Conservation (phyloP, 768 basidiomycete species). For the Serendipita vermifera region DNA sequence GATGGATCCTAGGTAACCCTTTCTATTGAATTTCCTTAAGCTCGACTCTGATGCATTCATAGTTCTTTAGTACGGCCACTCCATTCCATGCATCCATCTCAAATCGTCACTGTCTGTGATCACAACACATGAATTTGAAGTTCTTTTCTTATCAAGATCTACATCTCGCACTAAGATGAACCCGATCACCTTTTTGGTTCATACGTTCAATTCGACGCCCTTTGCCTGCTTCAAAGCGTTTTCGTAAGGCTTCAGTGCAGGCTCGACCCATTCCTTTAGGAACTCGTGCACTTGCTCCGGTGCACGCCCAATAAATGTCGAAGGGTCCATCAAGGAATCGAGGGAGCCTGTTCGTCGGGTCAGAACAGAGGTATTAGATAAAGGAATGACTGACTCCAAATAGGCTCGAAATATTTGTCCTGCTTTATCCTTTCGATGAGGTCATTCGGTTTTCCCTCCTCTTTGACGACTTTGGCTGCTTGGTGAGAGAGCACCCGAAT, state of each 20-base stretch:
- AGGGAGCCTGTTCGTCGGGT: slow-evolving; percentile 27
- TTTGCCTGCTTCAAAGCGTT: slow-evolving; percentile 25
- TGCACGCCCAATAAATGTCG: slow-evolving; percentile 84
- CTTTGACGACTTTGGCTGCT: slow-evolving; percentile 87
- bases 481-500: slow-evolving; percentile 89
- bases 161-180: background rate
- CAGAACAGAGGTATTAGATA: background rate
- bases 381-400: slow-evolving; percentile 41
- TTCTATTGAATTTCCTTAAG: too few relatives aligned
- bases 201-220: slow-evolving; percentile 28
- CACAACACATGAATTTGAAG: too few relatives aligned
- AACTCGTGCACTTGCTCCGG: slow-evolving; percentile 91
- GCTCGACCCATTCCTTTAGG: slow-evolving; percentile 72
- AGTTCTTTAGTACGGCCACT: background rate
- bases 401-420: slow-evolving; percentile 81
- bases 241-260: slow-evolving; percentile 45
- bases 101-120: too few relatives aligned
- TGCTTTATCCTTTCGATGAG: slow-evolving; percentile 73
- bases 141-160: too few relatives aligned
- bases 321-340: slow-evolving; percentile 67
- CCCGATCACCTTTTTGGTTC: slow-evolving; percentile 8
- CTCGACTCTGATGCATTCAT: too few relatives aligned
- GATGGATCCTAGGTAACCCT: too few relatives aligned
- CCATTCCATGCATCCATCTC: background rate
- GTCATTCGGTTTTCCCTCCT: slow-evolving; percentile 90